A percentile compares a stretch with the other conserved stretches of the same genome.
Evolutionary conservation across 2,329 filamentous ascomycete species (phyloP).

Genomic region (Ophiocordyceps robertsii): DNA sequence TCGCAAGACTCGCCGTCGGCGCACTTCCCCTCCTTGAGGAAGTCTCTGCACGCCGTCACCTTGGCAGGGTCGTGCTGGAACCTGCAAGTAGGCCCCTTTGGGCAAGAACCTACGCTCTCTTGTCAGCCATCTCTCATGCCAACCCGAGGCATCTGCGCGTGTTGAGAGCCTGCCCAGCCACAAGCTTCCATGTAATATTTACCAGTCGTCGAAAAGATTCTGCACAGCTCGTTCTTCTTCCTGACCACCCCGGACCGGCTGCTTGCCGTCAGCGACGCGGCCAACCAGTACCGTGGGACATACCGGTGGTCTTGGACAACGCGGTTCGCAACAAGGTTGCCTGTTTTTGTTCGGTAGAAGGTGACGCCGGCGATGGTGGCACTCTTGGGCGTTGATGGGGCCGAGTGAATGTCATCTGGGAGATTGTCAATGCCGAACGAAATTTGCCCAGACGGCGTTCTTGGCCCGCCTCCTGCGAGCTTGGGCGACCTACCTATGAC

Average conservation of each 20-base stretch:
- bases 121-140: slow-evolving; percentile 30
- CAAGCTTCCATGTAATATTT: slow-evolving; percentile 34
- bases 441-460: not conserved
- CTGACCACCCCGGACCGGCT: slow-evolving; percentile 42
- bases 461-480: not conserved
- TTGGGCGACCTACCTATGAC: slow-evolving; percentile 42
- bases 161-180: slow-evolving; percentile 8
- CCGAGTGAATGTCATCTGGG: slow-evolving; percentile 43
- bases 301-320: slow-evolving; percentile 67
- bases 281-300: slow-evolving; percentile 19
- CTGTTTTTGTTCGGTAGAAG: slow-evolving; percentile 76
- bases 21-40: slow-evolving; percentile 69
- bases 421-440: not conserved
- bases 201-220: slow-evolving; percentile 56
- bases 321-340: slow-evolving; percentile 70
- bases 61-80: slow-evolving; percentile 76
- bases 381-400: slow-evolving; percentile 60
- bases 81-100: slow-evolving; percentile 66
- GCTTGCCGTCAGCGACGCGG: slow-evolving; percentile 22
- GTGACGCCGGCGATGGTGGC: slow-evolving; percentile 61
- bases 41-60: slow-evolving; percentile 82
- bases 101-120: slow-evolving; percentile 58
- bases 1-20: slow-evolving; percentile 68
- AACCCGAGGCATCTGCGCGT: slow-evolving; percentile 18
- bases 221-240: slow-evolving; percentile 64